Conservation (phyloP, 2,329 filamentous ascomycete genomes). For the Aphanoascus verrucosus region DNA sequence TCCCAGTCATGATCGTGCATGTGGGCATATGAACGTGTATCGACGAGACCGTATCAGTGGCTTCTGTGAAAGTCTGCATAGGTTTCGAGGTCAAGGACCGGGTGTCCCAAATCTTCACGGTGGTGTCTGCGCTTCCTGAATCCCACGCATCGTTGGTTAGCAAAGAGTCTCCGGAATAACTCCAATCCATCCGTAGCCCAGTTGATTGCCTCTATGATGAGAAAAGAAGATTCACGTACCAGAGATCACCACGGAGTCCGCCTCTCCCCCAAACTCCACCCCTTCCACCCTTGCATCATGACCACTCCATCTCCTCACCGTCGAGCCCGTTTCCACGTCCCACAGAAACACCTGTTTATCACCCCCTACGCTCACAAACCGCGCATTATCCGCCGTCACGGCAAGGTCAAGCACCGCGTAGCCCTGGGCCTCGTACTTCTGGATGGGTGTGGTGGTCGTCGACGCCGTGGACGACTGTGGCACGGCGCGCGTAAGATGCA, state of each 20-base stretch:
- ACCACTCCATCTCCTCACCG: slow-evolving; percentile 61
- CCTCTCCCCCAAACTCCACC: slow-evolving; percentile 66
- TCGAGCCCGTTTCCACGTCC: slow-evolving; percentile 77
- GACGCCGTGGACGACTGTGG: slow-evolving; percentile 30
- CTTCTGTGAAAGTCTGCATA: slow-evolving; percentile 34
- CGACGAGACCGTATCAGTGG: slow-evolving; percentile 33
- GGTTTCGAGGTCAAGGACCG: slow-evolving; percentile 33
- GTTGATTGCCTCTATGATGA: not conserved
- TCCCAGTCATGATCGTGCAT: slow-evolving; percentile 55
- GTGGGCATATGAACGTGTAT: slow-evolving; percentile 31
- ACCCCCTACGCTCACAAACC: slow-evolving; percentile 77
- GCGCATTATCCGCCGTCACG: slow-evolving; percentile 64
- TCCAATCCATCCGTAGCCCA: not conserved
- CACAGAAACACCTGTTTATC: slow-evolving; percentile 87
- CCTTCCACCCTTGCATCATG: slow-evolving; percentile 67
- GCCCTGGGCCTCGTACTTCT: slow-evolving; percentile 80
- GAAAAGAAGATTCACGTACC: slow-evolving; percentile 32
- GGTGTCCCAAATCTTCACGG: slow-evolving; percentile 35
- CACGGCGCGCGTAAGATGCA: slow-evolving; percentile 68
- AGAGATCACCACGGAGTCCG: slow-evolving; percentile 60
- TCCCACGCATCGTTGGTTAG: not conserved
- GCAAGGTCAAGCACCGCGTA: slow-evolving; percentile 80
- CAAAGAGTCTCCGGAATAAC: not conserved
- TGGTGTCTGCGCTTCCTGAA: slow-evolving; percentile 35
- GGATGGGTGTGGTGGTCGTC: slow-evolving; percentile 50